phyloP scores from a whole-genome alignment of 768 basidiomycete genomes.

The Tricholoma furcatifolium region DNA sequence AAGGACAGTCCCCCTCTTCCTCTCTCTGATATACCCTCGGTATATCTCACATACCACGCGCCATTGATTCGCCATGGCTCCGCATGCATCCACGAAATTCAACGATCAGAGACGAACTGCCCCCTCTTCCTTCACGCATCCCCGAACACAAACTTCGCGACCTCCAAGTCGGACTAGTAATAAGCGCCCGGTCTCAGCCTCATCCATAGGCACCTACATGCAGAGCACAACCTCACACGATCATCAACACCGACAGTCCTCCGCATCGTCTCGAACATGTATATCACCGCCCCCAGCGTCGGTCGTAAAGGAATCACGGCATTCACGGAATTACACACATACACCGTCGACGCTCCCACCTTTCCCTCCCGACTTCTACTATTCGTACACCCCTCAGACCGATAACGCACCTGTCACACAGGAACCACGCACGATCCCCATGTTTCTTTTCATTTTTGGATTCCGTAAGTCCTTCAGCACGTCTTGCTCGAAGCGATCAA shows the following conservation, averaged over 20 bases:
- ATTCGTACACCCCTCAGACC: not conserved
- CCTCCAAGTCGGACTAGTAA: not conserved
- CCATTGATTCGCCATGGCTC: no score
- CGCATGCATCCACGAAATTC: not conserved
- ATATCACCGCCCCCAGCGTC: not conserved
- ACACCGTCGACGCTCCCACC: not conserved
- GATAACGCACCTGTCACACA: not conserved
- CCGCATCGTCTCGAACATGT: not conserved
- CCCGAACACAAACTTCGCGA: not conserved
- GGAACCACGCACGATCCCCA: conserved; percentile 9
- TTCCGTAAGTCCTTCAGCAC: conserved; percentile 7
- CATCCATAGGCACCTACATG: no score
- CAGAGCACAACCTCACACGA: not conserved
- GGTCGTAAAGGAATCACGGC: not conserved
- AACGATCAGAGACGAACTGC: not conserved
- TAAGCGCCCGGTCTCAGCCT: no score
- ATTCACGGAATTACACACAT: not conserved
- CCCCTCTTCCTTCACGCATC: not conserved
- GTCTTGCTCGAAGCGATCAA: not conserved
- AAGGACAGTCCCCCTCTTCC: no score
- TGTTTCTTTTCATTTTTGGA: conserved; percentile 15
- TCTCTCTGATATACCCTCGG: no score
- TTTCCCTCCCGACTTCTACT: not conserved
- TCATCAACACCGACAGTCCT: no score
- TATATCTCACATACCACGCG: no score